phyloP scores from a whole-genome alignment of 192 early-diverging fungal species.

The Coemansia guatemalensis region DNA sequence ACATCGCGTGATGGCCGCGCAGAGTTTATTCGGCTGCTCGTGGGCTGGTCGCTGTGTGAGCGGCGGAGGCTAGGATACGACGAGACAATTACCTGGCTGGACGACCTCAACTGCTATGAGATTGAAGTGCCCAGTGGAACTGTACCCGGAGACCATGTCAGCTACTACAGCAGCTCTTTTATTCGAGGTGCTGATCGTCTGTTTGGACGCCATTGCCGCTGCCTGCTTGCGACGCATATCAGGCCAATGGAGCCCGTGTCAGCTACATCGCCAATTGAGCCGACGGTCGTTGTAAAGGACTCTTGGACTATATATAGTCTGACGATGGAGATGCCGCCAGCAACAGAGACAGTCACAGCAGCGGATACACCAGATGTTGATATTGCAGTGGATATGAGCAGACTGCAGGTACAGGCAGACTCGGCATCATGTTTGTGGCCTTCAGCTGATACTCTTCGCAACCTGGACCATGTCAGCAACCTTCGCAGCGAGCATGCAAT shows the following conservation, averaged over 20 bases:
- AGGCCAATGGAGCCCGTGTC: not conserved
- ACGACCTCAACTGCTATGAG: not conserved
- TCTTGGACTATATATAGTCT: conserved; percentile 1
- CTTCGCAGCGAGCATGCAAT: not conserved
- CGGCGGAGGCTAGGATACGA: conserved; percentile 5
- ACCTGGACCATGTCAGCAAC: not conserved
- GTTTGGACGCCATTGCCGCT: not conserved
- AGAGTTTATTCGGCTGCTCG: conserved; percentile 5
- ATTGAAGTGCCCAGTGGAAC: not conserved
- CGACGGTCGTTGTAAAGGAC: conserved; percentile 1
- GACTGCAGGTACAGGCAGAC: not conserved
- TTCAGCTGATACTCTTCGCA: not conserved
- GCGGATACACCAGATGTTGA: too few species aligned
- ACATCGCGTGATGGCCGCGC: not conserved
- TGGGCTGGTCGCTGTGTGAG: conserved; percentile 7
- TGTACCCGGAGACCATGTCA: not conserved
- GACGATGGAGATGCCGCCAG: not conserved
- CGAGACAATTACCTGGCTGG: not conserved
- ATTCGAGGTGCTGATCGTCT: not conserved
- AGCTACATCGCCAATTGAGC: not conserved
- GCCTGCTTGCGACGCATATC: not conserved
- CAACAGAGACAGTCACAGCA: too few species aligned
- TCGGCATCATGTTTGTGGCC: not conserved
- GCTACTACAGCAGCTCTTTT: not conserved
- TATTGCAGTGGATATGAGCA: not conserved